A percentile compares a stretch with the other conserved stretches of the same genome.
phyloP scores from a whole-genome alignment of 2,329 filamentous ascomycete genomes.

The Lasiodiplodia gonubiensis region DNA sequence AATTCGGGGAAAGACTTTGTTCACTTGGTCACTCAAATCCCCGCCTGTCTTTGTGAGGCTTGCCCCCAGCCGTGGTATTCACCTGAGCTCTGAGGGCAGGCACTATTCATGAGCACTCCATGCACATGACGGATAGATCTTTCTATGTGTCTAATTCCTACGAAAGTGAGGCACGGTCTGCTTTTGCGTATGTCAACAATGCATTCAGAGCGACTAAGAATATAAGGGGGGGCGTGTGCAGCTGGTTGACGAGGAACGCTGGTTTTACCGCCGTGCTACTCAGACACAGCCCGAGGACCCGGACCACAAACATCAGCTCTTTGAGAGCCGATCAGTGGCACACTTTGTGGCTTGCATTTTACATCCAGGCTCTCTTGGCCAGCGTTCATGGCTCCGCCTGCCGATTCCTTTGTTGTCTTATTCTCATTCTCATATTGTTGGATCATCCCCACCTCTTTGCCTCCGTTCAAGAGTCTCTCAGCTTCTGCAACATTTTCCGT shows the following conservation, averaged over 20 bases:
- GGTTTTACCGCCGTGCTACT: not conserved
- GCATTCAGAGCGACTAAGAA: not conserved
- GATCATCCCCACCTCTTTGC: slow-evolving; percentile 1
- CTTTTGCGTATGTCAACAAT: not conserved
- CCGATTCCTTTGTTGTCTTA: slow-evolving; percentile 20
- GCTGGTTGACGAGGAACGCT: not conserved
- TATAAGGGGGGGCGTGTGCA: not conserved
- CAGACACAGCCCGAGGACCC: not conserved
- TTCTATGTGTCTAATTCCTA: not conserved
- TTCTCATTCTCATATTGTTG: slow-evolving; percentile 9
- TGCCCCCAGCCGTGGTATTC: not conserved
- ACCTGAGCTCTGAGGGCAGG: not conserved
- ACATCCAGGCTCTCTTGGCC: slow-evolving; percentile 19
- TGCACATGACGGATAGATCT: not conserved
- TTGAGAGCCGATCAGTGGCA: slow-evolving; percentile 16
- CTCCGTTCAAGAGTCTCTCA: not conserved
- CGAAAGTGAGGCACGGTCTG: not conserved
- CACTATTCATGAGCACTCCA: not conserved
- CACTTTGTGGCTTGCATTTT: slow-evolving; percentile 12
- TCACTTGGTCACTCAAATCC: slow-evolving; percentile 5
- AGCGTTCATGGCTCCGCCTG: not conserved
- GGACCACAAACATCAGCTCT: not conserved
- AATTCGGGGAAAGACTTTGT: not conserved
- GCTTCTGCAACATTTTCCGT: slow-evolving; percentile 2
- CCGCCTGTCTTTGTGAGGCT: slow-evolving; percentile 20